Conservation (phyloP, 2,329 filamentous ascomycete genomes). For the Alternaria infectoria region DNA sequence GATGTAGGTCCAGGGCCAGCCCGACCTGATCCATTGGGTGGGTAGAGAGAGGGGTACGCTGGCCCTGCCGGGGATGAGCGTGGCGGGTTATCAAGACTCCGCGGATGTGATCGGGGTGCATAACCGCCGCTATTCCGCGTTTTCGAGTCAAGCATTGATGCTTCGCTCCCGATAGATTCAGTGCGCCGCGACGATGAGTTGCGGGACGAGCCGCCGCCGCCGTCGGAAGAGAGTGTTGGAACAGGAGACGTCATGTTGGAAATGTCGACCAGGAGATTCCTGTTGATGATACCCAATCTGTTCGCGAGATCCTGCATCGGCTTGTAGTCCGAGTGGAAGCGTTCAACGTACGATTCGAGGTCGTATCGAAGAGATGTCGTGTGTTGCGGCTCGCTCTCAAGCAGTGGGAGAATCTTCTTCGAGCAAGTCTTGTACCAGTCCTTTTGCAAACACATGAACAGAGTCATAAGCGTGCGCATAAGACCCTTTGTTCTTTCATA, state of each 20-base stretch:
- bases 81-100: conserved; percentile 36
- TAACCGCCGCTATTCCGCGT: conserved; percentile 72
- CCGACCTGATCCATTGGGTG: conserved; percentile 22
- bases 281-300: conserved; percentile 79
- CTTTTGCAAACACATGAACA: conserved; percentile 83
- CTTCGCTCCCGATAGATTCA: conserved; percentile 49
- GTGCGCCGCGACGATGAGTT: conserved; percentile 54
- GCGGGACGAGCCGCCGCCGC: conserved; percentile 46
- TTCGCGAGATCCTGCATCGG: conserved; percentile 72
- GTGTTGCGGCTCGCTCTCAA: conserved; percentile 61
- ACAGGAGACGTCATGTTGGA: conserved; percentile 65
- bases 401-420: conserved; percentile 77
- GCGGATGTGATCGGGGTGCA: conserved; percentile 38
- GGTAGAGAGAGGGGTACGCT: conserved; percentile 31
- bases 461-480: conserved; percentile 80
- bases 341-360: conserved; percentile 73
- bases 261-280: conserved; percentile 65
- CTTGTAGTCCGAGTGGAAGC: conserved; percentile 80
- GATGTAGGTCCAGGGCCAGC: conserved; percentile 23
- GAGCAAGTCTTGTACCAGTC: conserved; percentile 85
- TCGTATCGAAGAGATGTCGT: conserved; percentile 65
- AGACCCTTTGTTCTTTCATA: conserved; percentile 81
- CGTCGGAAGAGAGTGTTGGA: conserved; percentile 51
- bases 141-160: conserved; percentile 37
- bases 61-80: conserved; percentile 36